Conservation (phyloP, 2,329 filamentous ascomycete species). For the Chaetoscypha palmicola region DNA sequence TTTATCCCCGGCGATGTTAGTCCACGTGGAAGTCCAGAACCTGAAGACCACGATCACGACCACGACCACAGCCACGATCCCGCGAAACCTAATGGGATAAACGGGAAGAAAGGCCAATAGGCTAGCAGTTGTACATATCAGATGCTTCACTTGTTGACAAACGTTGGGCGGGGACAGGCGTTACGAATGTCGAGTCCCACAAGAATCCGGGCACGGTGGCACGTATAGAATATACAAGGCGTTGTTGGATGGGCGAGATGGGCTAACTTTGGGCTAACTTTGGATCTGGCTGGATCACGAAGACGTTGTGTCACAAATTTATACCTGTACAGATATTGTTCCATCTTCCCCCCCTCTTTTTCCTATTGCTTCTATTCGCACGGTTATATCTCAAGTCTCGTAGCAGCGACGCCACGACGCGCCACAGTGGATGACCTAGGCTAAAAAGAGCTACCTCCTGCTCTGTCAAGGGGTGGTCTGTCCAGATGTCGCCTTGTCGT, state of each 20-base stretch:
- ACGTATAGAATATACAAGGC: slow-evolving; percentile 10
- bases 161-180: too few species aligned
- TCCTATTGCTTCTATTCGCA: slow-evolving; percentile 1
- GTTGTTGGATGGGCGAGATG: slow-evolving; percentile 8
- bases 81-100: slow-evolving; percentile 27
- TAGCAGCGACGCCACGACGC: slow-evolving; percentile 2
- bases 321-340: slow-evolving; percentile 8
- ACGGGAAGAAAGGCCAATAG: slow-evolving; percentile 26
- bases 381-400: slow-evolving; percentile 8
- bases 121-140: slow-evolving; percentile 14
- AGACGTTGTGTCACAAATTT: slow-evolving; percentile 16
- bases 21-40: slow-evolving; percentile 50
- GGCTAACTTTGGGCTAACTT: too few species aligned
- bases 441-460: slow-evolving; percentile 3
- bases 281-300: slow-evolving; percentile 9
- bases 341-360: not conserved
- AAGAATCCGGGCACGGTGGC: slow-evolving; percentile 2
- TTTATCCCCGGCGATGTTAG: slow-evolving; percentile 63
- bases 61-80: slow-evolving; percentile 36
- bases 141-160: slow-evolving; percentile 7
- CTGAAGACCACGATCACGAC: slow-evolving; percentile 45
- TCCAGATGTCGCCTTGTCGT: too few species aligned
- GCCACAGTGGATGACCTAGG: slow-evolving; percentile 2
- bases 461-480: too few species aligned
- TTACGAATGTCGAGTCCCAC: not conserved